These are phyloP conservation scores for Collybia nuda DNA, from an alignment of 768 basidiomycete genomes.

Conservation along the genomic window DNA sequence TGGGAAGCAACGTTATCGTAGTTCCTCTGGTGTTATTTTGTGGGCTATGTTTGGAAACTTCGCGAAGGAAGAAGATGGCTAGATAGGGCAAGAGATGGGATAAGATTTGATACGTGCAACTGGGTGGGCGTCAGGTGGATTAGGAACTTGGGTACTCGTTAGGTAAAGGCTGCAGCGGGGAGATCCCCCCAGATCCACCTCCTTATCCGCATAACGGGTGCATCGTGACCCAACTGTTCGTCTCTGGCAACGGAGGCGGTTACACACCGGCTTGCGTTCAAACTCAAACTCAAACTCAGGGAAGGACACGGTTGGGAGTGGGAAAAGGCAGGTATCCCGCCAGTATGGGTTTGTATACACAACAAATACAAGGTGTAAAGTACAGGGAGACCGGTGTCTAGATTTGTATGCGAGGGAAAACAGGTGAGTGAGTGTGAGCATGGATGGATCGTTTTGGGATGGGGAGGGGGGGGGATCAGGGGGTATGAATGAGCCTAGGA, in stretches of 20 bases:
- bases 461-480: background rate
- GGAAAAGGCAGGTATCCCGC: background rate
- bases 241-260: too few relatives aligned
- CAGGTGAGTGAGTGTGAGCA: slow-evolving; percentile 3
- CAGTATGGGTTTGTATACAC: slow-evolving; percentile 12
- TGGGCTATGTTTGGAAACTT: background rate
- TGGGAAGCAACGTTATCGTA: too few relatives aligned
- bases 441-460: slow-evolving; percentile 6
- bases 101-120: slow-evolving; percentile 15
- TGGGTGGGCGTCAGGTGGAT: slow-evolving; percentile 14
- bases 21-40: too few relatives aligned
- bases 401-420: slow-evolving; percentile 15
- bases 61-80: slow-evolving; percentile 5
- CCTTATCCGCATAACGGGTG: background rate
- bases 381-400: slow-evolving; percentile 19
- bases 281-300: background rate
- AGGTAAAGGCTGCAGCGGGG: slow-evolving; percentile 4
- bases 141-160: slow-evolving; percentile 1
- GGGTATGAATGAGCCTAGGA: slow-evolving; percentile 1
- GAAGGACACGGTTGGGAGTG: background rate
- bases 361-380: slow-evolving; percentile 17
- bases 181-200: background rate
- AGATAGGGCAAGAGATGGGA: slow-evolving; percentile 2
- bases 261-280: too few relatives aligned
- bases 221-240: background rate